phyloP scores from a whole-genome alignment of 148 eudicot genomes.

The Silene uniflora region DNA sequence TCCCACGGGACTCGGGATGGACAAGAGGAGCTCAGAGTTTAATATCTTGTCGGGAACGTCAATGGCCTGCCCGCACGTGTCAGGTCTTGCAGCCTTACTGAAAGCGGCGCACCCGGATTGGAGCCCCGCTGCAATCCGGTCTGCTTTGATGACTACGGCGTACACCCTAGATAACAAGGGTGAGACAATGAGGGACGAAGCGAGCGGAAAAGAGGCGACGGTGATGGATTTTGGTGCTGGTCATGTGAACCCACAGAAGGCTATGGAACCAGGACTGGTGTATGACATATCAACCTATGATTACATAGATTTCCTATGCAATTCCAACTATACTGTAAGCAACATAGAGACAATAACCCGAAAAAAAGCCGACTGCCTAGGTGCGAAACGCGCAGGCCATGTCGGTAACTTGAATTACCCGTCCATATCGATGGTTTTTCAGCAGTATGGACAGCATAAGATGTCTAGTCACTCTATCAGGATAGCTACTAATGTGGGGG shows the following conservation, averaged over 20 bases:
- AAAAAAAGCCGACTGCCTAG: constrained; percentile 51
- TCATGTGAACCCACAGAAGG: constrained; percentile 85
- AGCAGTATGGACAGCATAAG: constrained; percentile 59
- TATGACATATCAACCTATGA: constrained; percentile 64
- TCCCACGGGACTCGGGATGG: constrained; percentile 62
- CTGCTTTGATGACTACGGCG: constrained; percentile 85
- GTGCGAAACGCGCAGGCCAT: constrained; percentile 66
- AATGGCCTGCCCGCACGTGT: constrained; percentile 96
- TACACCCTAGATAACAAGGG: constrained; percentile 56
- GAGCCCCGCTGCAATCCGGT: constrained; percentile 85
- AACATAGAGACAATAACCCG: constrained; percentile 64
- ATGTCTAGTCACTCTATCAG: constrained; percentile 79
- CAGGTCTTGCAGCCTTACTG: constrained; percentile 71
- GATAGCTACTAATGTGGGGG: constrained; percentile 77
- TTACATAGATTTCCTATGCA: constrained; percentile 79
- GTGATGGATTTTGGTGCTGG: constrained; percentile 93
- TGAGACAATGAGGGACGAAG: constrained; percentile 57
- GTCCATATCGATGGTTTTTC: constrained; percentile 61
- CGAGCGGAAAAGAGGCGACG: constrained; percentile 60
- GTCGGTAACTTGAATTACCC: constrained; percentile 88
- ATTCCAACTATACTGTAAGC: constrained; percentile 57
- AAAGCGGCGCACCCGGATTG: constrained; percentile 93
- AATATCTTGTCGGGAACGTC: constrained; percentile 91
- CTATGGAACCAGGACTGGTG: constrained; percentile 84
- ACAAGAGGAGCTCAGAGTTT: constrained; percentile 62